Evolutionary conservation across 148 eudicot species (phyloP), one percentile per base, ranked within the genome.

Genomic region (Linanthus parryae): DNA sequence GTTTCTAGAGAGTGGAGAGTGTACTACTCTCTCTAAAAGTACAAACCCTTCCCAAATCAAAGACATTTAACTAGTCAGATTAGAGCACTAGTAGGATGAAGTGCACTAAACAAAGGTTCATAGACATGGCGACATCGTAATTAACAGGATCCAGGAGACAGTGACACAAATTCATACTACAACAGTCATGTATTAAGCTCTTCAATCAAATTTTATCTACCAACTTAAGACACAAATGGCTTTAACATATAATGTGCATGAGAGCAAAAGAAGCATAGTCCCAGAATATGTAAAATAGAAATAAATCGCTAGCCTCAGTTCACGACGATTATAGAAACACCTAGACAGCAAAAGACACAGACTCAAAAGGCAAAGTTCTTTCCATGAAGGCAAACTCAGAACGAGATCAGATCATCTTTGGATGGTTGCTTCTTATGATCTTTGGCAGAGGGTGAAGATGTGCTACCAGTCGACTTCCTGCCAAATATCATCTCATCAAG

Each of bases 401-500:
- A 70, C 48, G 72, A 34, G 15, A 91, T 87, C 44, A 84, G 86
- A 72, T 91, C 98, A 52, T 91, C 95, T 63, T 82, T 92, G 1
- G 75, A 59, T 48, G 44, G 72, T 53, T 41, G 73, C 51, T 85
- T 83, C 57, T 78, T 82, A 2, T 75, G 62, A 34, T 73, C 70
- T 27, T 67, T 48, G 16, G 76, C 75, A 8, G 41, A 60, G 31
- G 75, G 78, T 5, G 96, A 75, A 1, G 85, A 54, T 43, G 81
- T 62, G 7, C 80, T 88, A 5, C n/a, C n/a, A n/a, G n/a, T n/a
- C n/a, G 70, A 7, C 57, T 81, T 84, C 43, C 48, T 88, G 39
- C 96, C 99, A 38, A 94, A 94, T 20, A 92, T 88, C 96, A 87
- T 92, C 78, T 92, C 96, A 51, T 87, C 94, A 1, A 91, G 96